Conservation (phyloP, 2,329 filamentous ascomycete species). For the Hypoxylon sp. region DNA sequence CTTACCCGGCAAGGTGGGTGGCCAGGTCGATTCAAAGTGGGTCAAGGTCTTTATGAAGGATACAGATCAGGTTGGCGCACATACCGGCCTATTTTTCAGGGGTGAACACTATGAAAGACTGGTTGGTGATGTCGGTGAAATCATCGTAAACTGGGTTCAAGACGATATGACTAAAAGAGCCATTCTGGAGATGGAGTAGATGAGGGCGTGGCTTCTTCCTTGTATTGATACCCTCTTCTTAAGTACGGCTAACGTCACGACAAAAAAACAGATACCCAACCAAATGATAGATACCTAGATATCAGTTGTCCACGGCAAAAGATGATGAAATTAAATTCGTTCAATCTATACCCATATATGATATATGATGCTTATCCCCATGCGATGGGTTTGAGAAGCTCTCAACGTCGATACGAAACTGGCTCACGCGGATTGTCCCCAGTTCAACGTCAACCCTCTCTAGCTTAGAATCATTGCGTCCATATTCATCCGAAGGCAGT, state of each 20-base stretch:
- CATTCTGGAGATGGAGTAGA: conserved; percentile 49
- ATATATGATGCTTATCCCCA: conserved; percentile 6
- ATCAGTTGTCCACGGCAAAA: not conserved
- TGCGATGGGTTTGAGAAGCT: not conserved
- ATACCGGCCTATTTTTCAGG: conserved; percentile 83
- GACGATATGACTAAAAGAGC: conserved; percentile 67
- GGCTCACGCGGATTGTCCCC: conserved; percentile 14
- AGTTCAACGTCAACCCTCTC: conserved; percentile 9
- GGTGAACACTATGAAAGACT: conserved; percentile 79
- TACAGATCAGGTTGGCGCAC: conserved; percentile 87
- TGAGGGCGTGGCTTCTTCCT: not conserved
- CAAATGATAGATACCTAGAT: not conserved
- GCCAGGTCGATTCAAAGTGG: conserved; percentile 78
- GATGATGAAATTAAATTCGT: not conserved
- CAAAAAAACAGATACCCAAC: conserved; percentile 22
- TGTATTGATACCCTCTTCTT: conserved; percentile 7
- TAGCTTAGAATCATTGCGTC: conserved; percentile 3
- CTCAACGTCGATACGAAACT: conserved; percentile 13
- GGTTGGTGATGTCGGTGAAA: conserved; percentile 78
- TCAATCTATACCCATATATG: conserved; percentile 21
- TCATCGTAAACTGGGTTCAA: conserved; percentile 77
- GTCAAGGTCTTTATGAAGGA: conserved; percentile 82
- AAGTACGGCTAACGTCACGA: conserved; percentile 1
- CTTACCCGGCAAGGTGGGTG: conserved; percentile 68
- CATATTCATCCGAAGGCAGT: conserved; percentile 9